Conservation (phyloP, 441 rosid species). For the Jatropha multifida region DNA sequence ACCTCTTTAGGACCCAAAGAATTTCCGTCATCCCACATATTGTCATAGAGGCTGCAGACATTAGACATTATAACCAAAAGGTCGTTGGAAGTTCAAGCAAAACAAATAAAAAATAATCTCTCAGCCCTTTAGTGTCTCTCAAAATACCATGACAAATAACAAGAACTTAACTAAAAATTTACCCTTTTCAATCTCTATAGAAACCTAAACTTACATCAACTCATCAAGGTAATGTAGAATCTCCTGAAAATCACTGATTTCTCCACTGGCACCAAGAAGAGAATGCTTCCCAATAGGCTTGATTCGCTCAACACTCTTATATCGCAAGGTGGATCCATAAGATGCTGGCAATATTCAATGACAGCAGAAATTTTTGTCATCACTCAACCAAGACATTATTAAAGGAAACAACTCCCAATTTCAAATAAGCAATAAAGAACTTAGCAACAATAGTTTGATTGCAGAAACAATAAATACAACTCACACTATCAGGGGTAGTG, state of each 20-base stretch:
- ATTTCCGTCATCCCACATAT: constrained; percentile 99
- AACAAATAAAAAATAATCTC: not conserved
- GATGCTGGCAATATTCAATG: constrained; percentile 51
- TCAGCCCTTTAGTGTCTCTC: not conserved
- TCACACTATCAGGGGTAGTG: not conserved
- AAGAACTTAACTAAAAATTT: not conserved
- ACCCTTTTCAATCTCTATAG: not conserved
- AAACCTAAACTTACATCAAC: constrained; percentile 59
- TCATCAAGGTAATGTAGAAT: constrained; percentile 83
- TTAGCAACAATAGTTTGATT: not conserved
- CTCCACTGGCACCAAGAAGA: constrained; percentile 96
- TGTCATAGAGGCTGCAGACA: constrained; percentile 80
- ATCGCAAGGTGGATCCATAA: constrained; percentile 91
- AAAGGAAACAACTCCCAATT: not conserved
- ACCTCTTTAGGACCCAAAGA: constrained; percentile 99
- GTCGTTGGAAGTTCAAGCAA: not conserved
- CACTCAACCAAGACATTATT: not conserved
- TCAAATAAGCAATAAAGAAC: not conserved
- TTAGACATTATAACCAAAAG: constrained; percentile 18
- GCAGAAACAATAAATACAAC: not conserved
- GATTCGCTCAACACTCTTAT: constrained; percentile 86
- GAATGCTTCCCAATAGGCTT: constrained; percentile 93
- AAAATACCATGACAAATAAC: not conserved
- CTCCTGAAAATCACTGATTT: constrained; percentile 96
- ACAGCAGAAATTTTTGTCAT: not conserved